Conservation (phyloP, 306 rosid genomes). For the Gastrolobium bilobum region DNA sequence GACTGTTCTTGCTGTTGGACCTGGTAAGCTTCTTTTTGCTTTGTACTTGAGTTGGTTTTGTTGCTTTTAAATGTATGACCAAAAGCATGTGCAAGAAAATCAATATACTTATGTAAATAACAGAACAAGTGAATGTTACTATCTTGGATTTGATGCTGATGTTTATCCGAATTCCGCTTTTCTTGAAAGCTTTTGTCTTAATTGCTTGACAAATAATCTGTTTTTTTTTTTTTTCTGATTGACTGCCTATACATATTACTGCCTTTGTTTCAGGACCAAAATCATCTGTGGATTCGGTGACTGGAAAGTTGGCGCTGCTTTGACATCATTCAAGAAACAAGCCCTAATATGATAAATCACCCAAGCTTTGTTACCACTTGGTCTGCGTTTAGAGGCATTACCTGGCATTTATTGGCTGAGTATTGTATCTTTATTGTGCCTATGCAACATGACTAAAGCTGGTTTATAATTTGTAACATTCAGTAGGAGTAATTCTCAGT, state of each 20-base stretch:
- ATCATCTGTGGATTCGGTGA: constrained; percentile 71
- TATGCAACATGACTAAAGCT: constrained; percentile 26
- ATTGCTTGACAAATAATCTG: constrained; percentile 9
- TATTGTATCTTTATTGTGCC: constrained; percentile 3
- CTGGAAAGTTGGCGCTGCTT: constrained; percentile 75
- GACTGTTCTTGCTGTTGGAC: constrained; percentile 96
- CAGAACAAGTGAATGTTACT: constrained; percentile 24
- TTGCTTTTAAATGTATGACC: constrained; percentile 35
- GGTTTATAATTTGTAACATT: constrained; percentile 9
- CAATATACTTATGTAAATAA: constrained; percentile 6
- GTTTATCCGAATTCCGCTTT: background rate
- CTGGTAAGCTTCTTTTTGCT: constrained; percentile 65
- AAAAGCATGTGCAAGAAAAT: constrained; percentile 15
- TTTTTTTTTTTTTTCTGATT: constrained; percentile 14
- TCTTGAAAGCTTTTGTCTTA: background rate
- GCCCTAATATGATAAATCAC: constrained; percentile 26
- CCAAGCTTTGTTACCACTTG: constrained; percentile 20
- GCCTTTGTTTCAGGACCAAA: constrained; percentile 72
- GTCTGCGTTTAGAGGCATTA: background rate
- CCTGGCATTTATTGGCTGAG: constrained; percentile 13
- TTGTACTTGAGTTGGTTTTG: constrained; percentile 35
- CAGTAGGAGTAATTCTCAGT: constrained; percentile 14
- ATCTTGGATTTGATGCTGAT: constrained; percentile 36
- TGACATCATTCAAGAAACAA: constrained; percentile 51
- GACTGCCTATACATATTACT: background rate